These are phyloP conservation scores for Podaxis carcinomalis DNA, from an alignment of 768 basidiomycete genomes.

Conservation along the genomic window DNA sequence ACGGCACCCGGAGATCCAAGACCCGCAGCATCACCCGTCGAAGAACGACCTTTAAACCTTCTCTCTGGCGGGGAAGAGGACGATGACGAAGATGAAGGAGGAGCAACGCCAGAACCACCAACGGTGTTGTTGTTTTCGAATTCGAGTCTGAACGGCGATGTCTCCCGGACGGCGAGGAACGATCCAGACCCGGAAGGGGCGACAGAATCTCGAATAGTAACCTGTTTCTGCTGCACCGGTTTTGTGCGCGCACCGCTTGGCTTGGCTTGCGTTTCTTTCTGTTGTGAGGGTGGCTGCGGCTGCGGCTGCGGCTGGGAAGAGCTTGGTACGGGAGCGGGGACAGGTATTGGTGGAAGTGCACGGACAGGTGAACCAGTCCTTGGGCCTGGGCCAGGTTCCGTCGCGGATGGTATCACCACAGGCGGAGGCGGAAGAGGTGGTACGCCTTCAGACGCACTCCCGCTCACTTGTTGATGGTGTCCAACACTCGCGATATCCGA, in stretches of 20 bases:
- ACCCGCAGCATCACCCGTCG: neutral
- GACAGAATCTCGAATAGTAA: neutral
- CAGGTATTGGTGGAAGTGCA: slow-evolving; percentile 9
- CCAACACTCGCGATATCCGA: slow-evolving; percentile 1
- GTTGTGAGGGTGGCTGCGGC: neutral
- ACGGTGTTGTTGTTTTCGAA: slow-evolving; percentile 19
- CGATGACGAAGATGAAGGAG: neutral
- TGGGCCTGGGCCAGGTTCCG: neutral
- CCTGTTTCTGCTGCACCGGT: neutral
- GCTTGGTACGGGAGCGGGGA: neutral
- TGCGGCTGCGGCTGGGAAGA: neutral
- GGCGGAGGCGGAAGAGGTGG: neutral
- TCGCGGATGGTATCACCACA: neutral
- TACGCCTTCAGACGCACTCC: neutral
- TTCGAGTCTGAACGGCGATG: slow-evolving; percentile 46
- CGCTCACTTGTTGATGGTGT: neutral
- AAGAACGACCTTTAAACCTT: slow-evolving; percentile 2
- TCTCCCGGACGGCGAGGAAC: slow-evolving; percentile 31
- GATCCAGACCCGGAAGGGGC: neutral
- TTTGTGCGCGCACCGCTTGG: neutral
- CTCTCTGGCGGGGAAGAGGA: neutral
- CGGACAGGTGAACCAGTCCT: neutral
- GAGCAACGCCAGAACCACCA: neutral
- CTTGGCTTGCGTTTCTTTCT: neutral
- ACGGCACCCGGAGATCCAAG: neutral